Evolutionary conservation across 1,284 basidiomycete genomes (phyloP).

Genomic region (Marasmius tenuissimus): DNA sequence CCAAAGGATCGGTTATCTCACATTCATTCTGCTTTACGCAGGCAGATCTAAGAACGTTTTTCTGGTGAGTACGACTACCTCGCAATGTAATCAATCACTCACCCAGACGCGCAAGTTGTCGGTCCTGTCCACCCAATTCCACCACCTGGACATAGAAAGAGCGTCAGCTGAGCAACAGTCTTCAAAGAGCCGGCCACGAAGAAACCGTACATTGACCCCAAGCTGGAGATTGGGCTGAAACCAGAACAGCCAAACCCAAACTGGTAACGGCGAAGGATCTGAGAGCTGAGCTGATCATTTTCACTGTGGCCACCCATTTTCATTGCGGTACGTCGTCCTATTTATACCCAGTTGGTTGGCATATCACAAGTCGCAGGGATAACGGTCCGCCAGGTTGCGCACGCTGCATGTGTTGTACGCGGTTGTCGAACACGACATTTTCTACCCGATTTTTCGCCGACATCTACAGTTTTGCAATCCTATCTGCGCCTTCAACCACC

Average conservation of each 20-base stretch:
- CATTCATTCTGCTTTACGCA: neutral
- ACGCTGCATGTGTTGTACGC: too few relatives aligned
- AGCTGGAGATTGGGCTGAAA: neutral
- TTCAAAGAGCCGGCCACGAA: neutral
- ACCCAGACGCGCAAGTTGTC: conserved; percentile 38
- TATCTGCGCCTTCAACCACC: neutral
- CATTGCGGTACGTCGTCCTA: neutral
- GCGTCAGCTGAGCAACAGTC: neutral
- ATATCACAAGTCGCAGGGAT: neutral
- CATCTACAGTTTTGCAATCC: neutral
- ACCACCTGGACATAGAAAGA: conserved; percentile 25
- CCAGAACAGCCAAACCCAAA: neutral
- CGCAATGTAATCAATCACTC: neutral
- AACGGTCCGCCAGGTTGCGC: neutral
- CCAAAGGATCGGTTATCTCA: neutral
- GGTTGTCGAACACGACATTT: too few relatives aligned
- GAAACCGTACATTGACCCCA: conserved; percentile 6
- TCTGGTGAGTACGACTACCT: neutral
- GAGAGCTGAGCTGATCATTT: neutral
- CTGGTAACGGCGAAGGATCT: neutral
- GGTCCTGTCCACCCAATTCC: conserved; percentile 41
- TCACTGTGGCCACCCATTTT: neutral
- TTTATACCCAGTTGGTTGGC: neutral
- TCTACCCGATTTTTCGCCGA: neutral
- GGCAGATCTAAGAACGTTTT: conserved; percentile 17